Percentiles rank a stretch among this genome's conserved stretches.
Conservation (phyloP, 2,329 filamentous ascomycete species). For the Magnaporthiopsis incrustans region DNA sequence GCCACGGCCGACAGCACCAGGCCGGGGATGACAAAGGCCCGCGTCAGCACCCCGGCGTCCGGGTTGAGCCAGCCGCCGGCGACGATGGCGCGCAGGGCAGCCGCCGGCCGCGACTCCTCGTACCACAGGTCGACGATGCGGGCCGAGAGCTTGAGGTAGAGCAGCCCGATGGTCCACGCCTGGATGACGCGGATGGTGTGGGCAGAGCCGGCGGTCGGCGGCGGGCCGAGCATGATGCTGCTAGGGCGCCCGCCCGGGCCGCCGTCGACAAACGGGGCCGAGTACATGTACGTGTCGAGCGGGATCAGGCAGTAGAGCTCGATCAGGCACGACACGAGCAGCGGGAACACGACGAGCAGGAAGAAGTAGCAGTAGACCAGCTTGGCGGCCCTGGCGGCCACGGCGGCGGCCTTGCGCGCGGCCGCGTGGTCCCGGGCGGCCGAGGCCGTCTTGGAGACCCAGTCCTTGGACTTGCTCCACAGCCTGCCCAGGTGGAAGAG, state of each 20-base stretch:
- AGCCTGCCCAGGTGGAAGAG: slow-evolving; percentile 41
- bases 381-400: slow-evolving; percentile 26
- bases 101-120: slow-evolving; percentile 61
- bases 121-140: slow-evolving; percentile 62
- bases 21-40: slow-evolving; percentile 77
- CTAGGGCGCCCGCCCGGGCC: slow-evolving; percentile 19
- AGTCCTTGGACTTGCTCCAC: slow-evolving; percentile 23
- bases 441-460: slow-evolving; percentile 17
- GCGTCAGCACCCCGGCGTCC: slow-evolving; percentile 69
- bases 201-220: slow-evolving; percentile 23
- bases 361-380: slow-evolving; percentile 69
- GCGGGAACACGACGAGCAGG: slow-evolving; percentile 71
- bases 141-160: slow-evolving; percentile 76
- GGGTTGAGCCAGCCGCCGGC: slow-evolving; percentile 71
- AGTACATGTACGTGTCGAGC: slow-evolving; percentile 67
- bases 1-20: slow-evolving; percentile 52
- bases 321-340: slow-evolving; percentile 68
- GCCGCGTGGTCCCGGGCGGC: slow-evolving; percentile 19
- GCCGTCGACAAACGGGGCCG: slow-evolving; percentile 12
- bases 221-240: slow-evolving; percentile 20
- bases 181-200: slow-evolving; percentile 85
- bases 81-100: slow-evolving; percentile 66
- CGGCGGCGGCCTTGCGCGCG: slow-evolving; percentile 20
- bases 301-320: slow-evolving; percentile 88
- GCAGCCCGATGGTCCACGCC: slow-evolving; percentile 84